Percentiles rank a stretch among this genome's conserved stretches.
Evolutionary conservation across 2,329 filamentous ascomycete genomes (phyloP).

Genomic region (Rhynchosporium agropyri): DNA sequence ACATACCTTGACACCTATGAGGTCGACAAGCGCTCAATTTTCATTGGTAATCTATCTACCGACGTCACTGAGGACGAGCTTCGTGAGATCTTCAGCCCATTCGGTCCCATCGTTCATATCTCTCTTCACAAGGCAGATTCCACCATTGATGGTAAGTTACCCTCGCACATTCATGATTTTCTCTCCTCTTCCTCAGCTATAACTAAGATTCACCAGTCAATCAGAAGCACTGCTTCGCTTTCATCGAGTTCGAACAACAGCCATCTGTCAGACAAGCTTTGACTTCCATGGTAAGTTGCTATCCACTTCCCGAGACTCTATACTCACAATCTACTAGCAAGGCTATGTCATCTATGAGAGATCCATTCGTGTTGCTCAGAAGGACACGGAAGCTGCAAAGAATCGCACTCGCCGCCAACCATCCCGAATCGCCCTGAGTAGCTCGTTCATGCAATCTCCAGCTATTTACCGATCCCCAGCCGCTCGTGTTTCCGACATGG

Average conservation of each 20-base stretch:
- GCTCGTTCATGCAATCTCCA: slow-evolving; percentile 28
- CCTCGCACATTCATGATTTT: background rate
- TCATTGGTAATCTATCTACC: slow-evolving; percentile 50
- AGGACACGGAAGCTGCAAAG: slow-evolving; percentile 37
- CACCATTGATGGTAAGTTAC: slow-evolving; percentile 36
- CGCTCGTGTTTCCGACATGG: background rate
- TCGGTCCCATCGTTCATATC: slow-evolving; percentile 46
- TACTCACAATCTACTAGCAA: slow-evolving; percentile 30
- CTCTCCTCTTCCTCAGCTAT: background rate
- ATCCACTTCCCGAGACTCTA: background rate
- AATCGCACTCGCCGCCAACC: slow-evolving; percentile 22
- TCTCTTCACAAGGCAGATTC: slow-evolving; percentile 41
- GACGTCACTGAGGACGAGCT: slow-evolving; percentile 45
- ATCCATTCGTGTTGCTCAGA: slow-evolving; percentile 38
- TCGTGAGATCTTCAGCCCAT: slow-evolving; percentile 43
- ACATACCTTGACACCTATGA: slow-evolving; percentile 46
- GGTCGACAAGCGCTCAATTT: slow-evolving; percentile 51
- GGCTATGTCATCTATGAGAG: slow-evolving; percentile 33
- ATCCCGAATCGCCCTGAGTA: slow-evolving; percentile 4
- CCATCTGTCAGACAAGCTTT: slow-evolving; percentile 34
- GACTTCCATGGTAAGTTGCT: slow-evolving; percentile 32
- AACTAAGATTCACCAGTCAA: slow-evolving; percentile 34
- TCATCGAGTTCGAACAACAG: slow-evolving; percentile 41
- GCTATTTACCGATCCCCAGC: slow-evolving; percentile 12
- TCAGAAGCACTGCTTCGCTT: slow-evolving; percentile 42